Base-by-base conservation (phyloP, 129 eudicot genomes). In the Tagetes patula region DNA sequence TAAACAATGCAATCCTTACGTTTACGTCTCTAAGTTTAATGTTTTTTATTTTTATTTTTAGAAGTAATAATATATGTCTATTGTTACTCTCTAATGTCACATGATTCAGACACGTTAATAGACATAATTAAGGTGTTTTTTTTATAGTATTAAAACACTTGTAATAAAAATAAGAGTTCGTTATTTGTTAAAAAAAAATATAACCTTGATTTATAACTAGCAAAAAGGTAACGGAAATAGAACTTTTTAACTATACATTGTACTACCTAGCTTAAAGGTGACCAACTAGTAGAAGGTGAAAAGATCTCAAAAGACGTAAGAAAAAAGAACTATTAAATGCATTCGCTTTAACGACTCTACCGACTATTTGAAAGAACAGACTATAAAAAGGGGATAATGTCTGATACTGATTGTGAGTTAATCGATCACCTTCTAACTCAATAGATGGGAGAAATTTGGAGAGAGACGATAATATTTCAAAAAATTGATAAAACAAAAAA, bases 21-120 rank as follows among this genome's bases (percentile, higher is more conserved):
- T 77, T 69, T 59, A 69, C 75, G 70, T 43, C 81, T 59, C 71
- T 40, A 75, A 59, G 67, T 45, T 12, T 36, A 62, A n/a, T 11
- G 47, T 13, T 70, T 12, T 60, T n/a, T 39, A 64, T 36, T 13
- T 62, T 13, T 69, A n/a, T 60, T 39, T 70, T 8, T 20, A 70
- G 46, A 60, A 27, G 48, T 61, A 47, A 47, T 10, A 6, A 45
- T 46, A 60, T 1, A 36, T 60, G 43, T 60, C 32, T 49, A 42
- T 42, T 37, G 30, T 31, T 49, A 37, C 45, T 42, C 59, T 27
- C 38, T 11, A 55, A 68, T 20, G 48, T 48, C 71, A 48, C 30
- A 47, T 47, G 53, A 42, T 60, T 37, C 41, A n/a, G 5, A 48
- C 65, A 65, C 45, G 43, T 2, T 14, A 37, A 20, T 20, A 20